Evolutionary conservation across 805 yeast genomes (phyloP).

Genomic region (Hanseniaspora clermontiae): DNA sequence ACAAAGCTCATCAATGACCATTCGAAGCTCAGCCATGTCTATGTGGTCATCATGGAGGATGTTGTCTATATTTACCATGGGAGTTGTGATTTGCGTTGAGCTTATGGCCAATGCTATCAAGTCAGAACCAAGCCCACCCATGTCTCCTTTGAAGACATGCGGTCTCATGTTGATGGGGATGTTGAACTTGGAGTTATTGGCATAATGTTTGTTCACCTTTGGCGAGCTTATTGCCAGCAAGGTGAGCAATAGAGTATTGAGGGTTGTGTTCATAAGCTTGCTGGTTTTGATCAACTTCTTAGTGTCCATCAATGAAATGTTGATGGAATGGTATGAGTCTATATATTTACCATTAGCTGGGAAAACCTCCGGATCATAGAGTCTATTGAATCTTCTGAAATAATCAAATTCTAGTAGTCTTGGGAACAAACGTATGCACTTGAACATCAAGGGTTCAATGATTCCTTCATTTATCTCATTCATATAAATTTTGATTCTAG

Average conservation of each 20-base stretch:
- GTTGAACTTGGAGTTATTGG: slow-evolving; percentile 1
- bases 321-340: neutral
- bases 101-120: slow-evolving; percentile 4
- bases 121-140: neutral
- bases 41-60: neutral
- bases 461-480: neutral
- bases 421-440: neutral
- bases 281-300: neutral
- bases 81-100: slow-evolving; percentile 2
- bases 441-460: neutral
- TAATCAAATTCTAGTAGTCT: neutral
- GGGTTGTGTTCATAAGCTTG: neutral
- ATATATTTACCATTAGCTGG: neutral
- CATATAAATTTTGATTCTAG: neutral
- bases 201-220: neutral
- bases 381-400: neutral
- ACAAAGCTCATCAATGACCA: neutral
- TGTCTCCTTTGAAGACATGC: neutral
- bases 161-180: slow-evolving; percentile 9
- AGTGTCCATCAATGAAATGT: neutral
- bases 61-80: neutral
- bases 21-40: neutral
- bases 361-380: neutral
- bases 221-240: neutral
- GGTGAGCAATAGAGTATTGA: neutral